Base-by-base conservation (phyloP, 2,329 filamentous ascomycete species). In the Apiospora hydei region DNA sequence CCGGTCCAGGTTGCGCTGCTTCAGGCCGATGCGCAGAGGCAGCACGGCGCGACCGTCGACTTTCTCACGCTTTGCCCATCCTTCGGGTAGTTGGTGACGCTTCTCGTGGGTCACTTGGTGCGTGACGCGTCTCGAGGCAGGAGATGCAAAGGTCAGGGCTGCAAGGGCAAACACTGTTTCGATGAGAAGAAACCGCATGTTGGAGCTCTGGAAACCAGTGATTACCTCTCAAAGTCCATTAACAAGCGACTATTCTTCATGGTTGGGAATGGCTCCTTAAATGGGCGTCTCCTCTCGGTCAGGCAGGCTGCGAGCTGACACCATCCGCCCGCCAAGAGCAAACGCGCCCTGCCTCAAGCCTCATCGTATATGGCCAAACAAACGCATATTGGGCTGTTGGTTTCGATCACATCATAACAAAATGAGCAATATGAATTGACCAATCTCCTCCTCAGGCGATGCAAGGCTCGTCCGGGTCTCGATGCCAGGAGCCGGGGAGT, bases 11-110 rank as follows among this genome's bases (percentile, higher is more conserved):
- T 71, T 69, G 46, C 47, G 67, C 13, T 71, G 70, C 21, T 66
- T 69, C 6, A 71, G 66, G 16, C 66, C 70, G 26, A 71, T 71
- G 16, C 66, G 70, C 47, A 71, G 30, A 16, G 70, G 66, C 0
- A 71, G 38, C 6, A 71, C 66, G 14, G 70, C 70, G 26, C 44
- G 24, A 47, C 66, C 66, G 41, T 47, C 26, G 8, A 47, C 41
- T 10, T 47, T 68, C 14, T 44, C 44, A 4, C 66, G 41, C 26
- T 68, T 68, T 2, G 6, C 1, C 41, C 41, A 47, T 44, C n/a
- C 41, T 47, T 4, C 41, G 4, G 41, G 66, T 18, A 34, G n/a
- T 4, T 26, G 26, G 2, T 46, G 26, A 47, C 41, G 41, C 66
- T 46, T 44, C 66, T 47, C 44, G 5, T 47, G 66, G 3, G 24